phyloP scores from a whole-genome alignment of 805 yeast genomes.

The Schizosaccharomyces lindneri region DNA sequence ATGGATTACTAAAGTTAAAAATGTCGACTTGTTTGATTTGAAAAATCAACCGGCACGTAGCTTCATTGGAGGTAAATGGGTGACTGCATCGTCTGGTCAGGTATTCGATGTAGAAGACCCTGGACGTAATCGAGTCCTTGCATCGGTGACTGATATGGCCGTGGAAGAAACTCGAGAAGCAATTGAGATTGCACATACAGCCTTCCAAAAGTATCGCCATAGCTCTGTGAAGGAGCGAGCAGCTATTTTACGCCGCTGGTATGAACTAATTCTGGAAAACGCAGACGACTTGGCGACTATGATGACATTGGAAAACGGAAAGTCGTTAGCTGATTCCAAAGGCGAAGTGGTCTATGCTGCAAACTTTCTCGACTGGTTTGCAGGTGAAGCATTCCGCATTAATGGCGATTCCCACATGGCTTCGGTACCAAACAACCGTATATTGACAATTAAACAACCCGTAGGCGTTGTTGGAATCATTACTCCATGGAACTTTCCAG shows the following conservation, averaged over 20 bases:
- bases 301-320: slow-evolving; percentile 50
- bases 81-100: background rate
- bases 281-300: slow-evolving; percentile 39
- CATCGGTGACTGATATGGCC: slow-evolving; percentile 30
- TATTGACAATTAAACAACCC: slow-evolving; percentile 44
- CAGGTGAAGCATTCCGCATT: slow-evolving; percentile 55
- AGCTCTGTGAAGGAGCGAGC: slow-evolving; percentile 35
- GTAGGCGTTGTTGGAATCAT: slow-evolving; percentile 33
- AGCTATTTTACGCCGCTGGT: slow-evolving; percentile 26
- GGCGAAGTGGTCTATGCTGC: slow-evolving; percentile 48
- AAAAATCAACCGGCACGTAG: background rate
- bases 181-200: slow-evolving; percentile 26
- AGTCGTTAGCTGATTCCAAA: slow-evolving; percentile 41
- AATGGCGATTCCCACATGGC: slow-evolving; percentile 46
- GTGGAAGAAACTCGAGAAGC: slow-evolving; percentile 28
- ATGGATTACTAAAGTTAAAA: background rate
- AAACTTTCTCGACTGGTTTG: slow-evolving; percentile 70
- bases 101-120: slow-evolving; percentile 33
- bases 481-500: slow-evolving; percentile 60
- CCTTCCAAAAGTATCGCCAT: slow-evolving; percentile 28
- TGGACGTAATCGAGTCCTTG: slow-evolving; percentile 29
- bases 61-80: background rate
- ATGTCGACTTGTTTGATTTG: background rate
- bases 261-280: slow-evolving; percentile 29
- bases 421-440: slow-evolving; percentile 21